Evolutionary conservation across 306 rosid genomes (phyloP), one percentile per base, ranked within the genome.

Genomic region (Cucumis hystrix): DNA sequence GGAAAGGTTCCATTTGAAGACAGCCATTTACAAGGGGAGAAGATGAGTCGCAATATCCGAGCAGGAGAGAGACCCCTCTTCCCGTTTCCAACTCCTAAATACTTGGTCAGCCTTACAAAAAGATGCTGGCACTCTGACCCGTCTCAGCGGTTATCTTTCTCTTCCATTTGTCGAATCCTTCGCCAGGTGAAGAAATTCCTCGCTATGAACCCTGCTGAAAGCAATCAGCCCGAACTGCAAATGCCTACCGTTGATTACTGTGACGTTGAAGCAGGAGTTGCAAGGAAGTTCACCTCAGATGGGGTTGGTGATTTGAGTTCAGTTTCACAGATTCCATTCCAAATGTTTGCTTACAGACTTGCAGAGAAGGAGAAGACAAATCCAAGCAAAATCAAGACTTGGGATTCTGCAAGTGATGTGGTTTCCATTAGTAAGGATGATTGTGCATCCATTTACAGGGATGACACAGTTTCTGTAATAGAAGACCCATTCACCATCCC

Each of bases 11-110:
- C 99, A 11, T 91, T 92, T 51, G 97, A 92, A 68, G 97, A 91
- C 54, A 69, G 82, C 14, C 93, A 91, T 79, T 89, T 90, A 75
- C 94, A 88, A 83, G 98, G 96, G 66, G 92, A 88, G 11, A 87
- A 89, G 80, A 89, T 85, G 23, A 86, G 69, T 39, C 82, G 84
- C 55, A 92, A 90, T 49, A 87, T 96, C 59, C 83, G 83, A 80
- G 92, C 91, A 7, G 99, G 98, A 56, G 98, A 93, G 80, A 85
- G 99, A 76, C 99, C 99, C 57, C 91, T 96, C 20, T 96, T 96
- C 65, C 96, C 99, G n/a, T 73, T 68, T 63, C 90, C 83, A 65
- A 85, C 92, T 6, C 99, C 99, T 3, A 96, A 91, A 57, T 92
- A 89, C 79, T 87, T 96, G 59, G 99, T 91, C 9, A 91, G 58